Base-by-base conservation (phyloP, 768 basidiomycete species). In the Termitomyces bulborhizus region DNA sequence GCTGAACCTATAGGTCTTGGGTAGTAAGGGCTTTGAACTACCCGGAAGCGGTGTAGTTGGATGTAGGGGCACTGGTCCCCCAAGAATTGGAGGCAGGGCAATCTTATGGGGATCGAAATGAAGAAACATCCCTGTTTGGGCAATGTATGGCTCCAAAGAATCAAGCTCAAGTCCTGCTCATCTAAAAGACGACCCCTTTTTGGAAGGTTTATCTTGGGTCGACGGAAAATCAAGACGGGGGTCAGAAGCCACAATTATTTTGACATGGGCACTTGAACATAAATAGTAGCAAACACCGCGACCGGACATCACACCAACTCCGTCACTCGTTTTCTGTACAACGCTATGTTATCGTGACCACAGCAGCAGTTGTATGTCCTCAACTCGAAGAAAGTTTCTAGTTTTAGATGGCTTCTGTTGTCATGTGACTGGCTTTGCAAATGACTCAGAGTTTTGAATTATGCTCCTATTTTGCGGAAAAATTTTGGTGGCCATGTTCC, bases 21-120 rank as follows among this genome's bases (percentile, higher is more conserved):
- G 61, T 16, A 40, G 44, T 31, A 40, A 24, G 26, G 53, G 21
- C 29, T 24, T 29, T 26, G 34, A 42, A 47, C 49, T 34, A 13
- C 43, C 55, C n/a, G 41, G 26, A 29, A 54, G 53, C 48, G 54
- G 49, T 49, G 55, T 46, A 49, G 43, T 24, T 37, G 47, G 32
- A 31, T 51, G 18, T 34, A 46, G 60, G 59, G 58, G 57, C 15
- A 42, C 29, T 53, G 59, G 59, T 54, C 61, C 59, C 56, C 59
- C 56, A 12, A 60, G 55, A 57, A 64, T 48, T 31, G 57, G 59
- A 41, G 61, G 61, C 3, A 59, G 52, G 41, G 43, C 43, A 52
- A 58, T 44, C 45, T 61, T 64, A 54, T 55, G 50, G 34, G 61
- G 59, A 61, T 61, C 57, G 45, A 64, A 61, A 52, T 46, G 56